Evolutionary conservation across 1,139 yeast species (phyloP).

Genomic region (Zygoascus sp.): DNA sequence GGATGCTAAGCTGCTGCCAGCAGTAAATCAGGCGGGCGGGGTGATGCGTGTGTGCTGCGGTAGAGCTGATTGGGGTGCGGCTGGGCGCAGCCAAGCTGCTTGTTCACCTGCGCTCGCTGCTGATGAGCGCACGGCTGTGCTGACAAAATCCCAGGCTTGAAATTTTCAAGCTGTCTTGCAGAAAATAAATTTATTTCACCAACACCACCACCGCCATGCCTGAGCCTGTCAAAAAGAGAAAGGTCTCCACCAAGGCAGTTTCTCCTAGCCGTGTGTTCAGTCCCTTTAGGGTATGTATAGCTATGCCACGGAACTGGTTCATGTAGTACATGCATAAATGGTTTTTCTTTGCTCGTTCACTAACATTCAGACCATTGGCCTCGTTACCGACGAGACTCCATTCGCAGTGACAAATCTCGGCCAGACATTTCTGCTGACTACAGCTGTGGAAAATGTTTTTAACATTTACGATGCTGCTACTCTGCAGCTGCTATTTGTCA

Average conservation of each 20-base stretch:
- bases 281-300: conserved; percentile 33
- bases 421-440: conserved; percentile 77
- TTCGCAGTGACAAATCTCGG: conserved; percentile 89
- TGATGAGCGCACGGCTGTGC: too few species aligned
- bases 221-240: conserved; percentile 8
- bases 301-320: too few species aligned
- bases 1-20: not conserved
- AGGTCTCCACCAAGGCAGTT: not conserved
- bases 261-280: conserved; percentile 14
- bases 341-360: too few species aligned
- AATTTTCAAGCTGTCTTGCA: too few species aligned
- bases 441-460: conserved; percentile 84
- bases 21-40: not conserved
- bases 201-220: conserved; percentile 2
- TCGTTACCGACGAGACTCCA: conserved; percentile 62
- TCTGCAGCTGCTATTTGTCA: conserved; percentile 79
- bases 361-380: conserved; percentile 36
- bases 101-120: too few species aligned
- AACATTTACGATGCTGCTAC: conserved; percentile 93
- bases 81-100: too few species aligned
- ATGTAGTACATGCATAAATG: too few species aligned
- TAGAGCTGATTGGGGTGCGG: not conserved
- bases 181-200: not conserved
- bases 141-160: too few species aligned
- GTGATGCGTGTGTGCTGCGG: not conserved